Conservation (phyloP, 768 basidiomycete genomes). For the Trametes coccinea region DNA sequence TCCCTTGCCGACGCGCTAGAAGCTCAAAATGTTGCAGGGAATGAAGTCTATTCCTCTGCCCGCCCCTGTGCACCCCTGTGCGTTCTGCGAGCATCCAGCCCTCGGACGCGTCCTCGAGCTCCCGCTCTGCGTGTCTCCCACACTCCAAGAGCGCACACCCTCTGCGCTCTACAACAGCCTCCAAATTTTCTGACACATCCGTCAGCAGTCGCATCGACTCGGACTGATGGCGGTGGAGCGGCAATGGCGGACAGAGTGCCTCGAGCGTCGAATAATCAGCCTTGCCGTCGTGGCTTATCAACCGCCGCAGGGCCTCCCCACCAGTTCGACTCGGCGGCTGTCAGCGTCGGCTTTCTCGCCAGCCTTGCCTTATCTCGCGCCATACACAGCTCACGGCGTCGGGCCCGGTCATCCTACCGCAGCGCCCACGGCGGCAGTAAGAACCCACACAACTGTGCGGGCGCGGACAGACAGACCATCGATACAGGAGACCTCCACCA, state of each 20-base stretch:
- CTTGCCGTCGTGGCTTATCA: constrained; percentile 9
- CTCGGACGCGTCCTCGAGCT: too few species aligned
- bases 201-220: not conserved
- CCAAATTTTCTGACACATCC: constrained; percentile 9
- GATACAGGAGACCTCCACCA: not conserved
- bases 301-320: constrained; percentile 2
- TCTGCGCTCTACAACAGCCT: not conserved
- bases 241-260: too few species aligned
- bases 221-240: not conserved
- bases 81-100: not conserved
- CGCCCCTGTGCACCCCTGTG: not conserved
- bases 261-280: not conserved
- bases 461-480: not conserved
- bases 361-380: constrained; percentile 14
- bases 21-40: not conserved
- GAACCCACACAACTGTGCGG: too few species aligned
- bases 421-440: not conserved
- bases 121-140: too few species aligned
- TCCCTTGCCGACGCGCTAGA: constrained; percentile 11
- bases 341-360: not conserved
- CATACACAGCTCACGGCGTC: constrained; percentile 10
- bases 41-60: constrained; percentile 6
- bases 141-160: too few species aligned
- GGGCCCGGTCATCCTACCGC: constrained; percentile 5
- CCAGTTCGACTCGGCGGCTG: constrained; percentile 9